These are phyloP conservation scores for Aspergillus sp. DNA, from an alignment of 2,329 filamentous ascomycete species.

Conservation along the genomic window DNA sequence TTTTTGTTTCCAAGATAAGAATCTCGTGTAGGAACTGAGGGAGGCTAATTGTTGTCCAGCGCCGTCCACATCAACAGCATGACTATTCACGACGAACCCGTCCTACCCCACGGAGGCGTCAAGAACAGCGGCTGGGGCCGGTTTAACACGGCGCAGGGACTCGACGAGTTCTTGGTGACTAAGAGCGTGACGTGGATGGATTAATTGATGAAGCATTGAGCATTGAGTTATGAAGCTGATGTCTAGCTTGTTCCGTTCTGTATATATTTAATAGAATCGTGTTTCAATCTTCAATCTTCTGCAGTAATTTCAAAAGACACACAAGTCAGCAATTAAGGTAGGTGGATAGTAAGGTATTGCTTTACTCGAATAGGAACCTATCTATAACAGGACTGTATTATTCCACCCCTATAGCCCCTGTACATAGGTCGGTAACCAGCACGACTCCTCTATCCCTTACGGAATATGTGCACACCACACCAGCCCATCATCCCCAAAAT, in stretches of 20 bases:
- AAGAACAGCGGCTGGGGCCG: slow-evolving; percentile 62
- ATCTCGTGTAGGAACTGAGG: too few species aligned
- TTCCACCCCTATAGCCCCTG: not conserved
- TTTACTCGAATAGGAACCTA: too few species aligned
- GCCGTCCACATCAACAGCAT: slow-evolving; percentile 65
- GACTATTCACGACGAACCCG: slow-evolving; percentile 63
- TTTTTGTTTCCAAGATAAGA: too few species aligned
- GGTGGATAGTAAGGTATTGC: too few species aligned
- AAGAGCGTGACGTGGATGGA: slow-evolving; percentile 63
- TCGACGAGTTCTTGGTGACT: slow-evolving; percentile 61
- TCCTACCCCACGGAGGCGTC: slow-evolving; percentile 61
- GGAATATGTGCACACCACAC: too few species aligned
- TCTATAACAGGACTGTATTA: not conserved
- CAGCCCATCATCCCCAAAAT: too few species aligned
- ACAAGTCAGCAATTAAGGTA: too few species aligned
- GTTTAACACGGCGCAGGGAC: slow-evolving; percentile 53
- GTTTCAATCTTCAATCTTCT: too few species aligned
- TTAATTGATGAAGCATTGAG: slow-evolving; percentile 13
- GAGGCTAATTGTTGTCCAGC: slow-evolving; percentile 15
- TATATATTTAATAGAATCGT: not conserved
- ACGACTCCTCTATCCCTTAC: too few species aligned
- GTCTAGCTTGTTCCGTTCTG: not conserved
- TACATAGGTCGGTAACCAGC: too few species aligned
- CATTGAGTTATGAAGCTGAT: too few species aligned
- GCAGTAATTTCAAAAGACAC: too few species aligned